Conservation (phyloP, 1,139 yeast species). For the Meyerozyma guilliermondii region DNA sequence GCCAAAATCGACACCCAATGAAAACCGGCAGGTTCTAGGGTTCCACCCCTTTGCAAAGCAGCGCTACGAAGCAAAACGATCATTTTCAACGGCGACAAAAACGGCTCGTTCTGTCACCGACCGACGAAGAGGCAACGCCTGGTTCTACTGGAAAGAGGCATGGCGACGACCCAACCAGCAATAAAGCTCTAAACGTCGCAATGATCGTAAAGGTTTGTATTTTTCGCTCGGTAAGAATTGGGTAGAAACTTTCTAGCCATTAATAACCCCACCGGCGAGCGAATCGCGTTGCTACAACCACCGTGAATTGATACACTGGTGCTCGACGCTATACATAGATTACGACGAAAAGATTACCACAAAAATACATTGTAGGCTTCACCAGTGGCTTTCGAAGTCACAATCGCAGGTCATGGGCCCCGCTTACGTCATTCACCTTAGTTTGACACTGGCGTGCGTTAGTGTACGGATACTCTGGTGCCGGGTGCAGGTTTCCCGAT, state of each 20-base stretch:
- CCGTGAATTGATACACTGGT: background rate
- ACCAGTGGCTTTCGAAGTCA: too few species aligned
- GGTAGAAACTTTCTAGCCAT: background rate
- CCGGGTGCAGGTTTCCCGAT: background rate
- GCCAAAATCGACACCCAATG: background rate
- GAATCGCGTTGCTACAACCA: background rate
- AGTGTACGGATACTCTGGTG: background rate
- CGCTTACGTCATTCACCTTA: too few species aligned
- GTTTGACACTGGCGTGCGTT: background rate
- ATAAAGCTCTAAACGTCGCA: background rate
- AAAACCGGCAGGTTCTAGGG: background rate
- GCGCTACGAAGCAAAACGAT: background rate
- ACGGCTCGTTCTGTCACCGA: background rate
- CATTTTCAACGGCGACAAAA: background rate
- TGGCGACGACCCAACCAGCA: slow-evolving; percentile 1
- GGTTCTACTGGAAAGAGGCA: background rate
- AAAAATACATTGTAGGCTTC: background rate
- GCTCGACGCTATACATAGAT: background rate
- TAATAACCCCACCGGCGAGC: background rate
- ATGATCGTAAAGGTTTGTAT: background rate
- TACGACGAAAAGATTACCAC: background rate
- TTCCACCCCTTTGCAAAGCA: background rate
- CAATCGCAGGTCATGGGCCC: too few species aligned
- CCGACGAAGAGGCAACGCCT: background rate
- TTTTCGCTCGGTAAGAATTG: background rate